phyloP scores from a whole-genome alignment of 371 early-diverging fungal genomes.

The Mortierella sp. region DNA sequence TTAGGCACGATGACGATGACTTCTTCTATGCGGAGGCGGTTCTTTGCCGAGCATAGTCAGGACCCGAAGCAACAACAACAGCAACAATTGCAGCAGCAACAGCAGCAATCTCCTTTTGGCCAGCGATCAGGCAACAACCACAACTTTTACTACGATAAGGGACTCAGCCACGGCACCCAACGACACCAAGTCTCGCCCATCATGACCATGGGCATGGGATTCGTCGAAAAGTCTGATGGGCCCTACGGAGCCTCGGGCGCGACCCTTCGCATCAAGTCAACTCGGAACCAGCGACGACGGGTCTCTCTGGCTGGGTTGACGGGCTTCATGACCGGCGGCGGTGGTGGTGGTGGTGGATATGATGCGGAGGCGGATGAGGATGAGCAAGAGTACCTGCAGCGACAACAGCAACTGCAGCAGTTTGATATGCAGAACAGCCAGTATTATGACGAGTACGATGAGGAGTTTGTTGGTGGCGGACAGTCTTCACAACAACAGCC shows the following conservation, averaged over 20 bases:
- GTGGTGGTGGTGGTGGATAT: no score
- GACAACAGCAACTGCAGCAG: conserved; percentile 6
- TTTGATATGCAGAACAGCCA: conserved; percentile 12
- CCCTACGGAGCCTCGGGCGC: background rate
- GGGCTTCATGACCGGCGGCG: background rate
- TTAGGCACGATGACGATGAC: conserved; percentile 51
- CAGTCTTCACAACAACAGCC: background rate
- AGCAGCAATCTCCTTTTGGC: background rate
- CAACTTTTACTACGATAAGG: background rate
- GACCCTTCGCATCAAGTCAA: background rate
- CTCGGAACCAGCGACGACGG: background rate
- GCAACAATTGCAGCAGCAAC: background rate
- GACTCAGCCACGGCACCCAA: background rate
- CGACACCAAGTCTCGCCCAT: conserved; percentile 5
- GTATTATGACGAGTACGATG: conserved; percentile 31
- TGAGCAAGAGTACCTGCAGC: background rate
- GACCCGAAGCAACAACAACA: conserved; percentile 12
- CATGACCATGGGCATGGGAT: background rate
- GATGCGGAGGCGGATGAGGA: no score
- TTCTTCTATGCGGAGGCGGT: conserved; percentile 37
- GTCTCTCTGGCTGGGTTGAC: background rate
- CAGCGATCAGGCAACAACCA: background rate
- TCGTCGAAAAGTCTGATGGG: conserved; percentile 6
- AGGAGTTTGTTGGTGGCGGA: conserved; percentile 6
- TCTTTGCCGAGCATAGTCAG: conserved; percentile 53